A percentile compares a stretch with the other conserved stretches of the same genome.
These are phyloP conservation scores for Coffea canephora DNA, from an alignment of 257 asterid genomes.

Conservation along the genomic window DNA sequence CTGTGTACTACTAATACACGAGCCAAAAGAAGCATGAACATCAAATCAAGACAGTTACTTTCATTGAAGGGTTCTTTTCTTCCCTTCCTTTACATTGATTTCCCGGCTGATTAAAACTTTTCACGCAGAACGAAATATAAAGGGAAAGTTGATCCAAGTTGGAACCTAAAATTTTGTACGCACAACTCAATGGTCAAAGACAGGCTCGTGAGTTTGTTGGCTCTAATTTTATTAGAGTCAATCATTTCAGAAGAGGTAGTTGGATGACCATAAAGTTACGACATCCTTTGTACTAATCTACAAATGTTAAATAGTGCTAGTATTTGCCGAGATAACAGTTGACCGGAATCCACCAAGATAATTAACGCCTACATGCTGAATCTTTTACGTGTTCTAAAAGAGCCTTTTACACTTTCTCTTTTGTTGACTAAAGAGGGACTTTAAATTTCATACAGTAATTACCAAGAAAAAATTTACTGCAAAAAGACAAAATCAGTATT, in stretches of 20 bases:
- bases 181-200: background rate
- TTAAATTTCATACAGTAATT: too few relatives aligned
- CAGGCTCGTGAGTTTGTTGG: background rate
- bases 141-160: background rate
- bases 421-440: background rate
- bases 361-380: background rate
- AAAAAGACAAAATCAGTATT: background rate
- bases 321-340: background rate
- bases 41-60: background rate
- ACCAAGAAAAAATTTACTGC: background rate
- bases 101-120: background rate
- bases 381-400: background rate
- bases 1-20: background rate
- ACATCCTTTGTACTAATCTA: background rate
- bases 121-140: background rate
- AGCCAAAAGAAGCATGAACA: background rate
- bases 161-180: background rate
- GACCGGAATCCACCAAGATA: background rate
- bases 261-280: background rate
- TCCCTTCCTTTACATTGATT: background rate
- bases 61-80: background rate
- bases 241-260: conserved; percentile 2
- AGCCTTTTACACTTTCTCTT: background rate
- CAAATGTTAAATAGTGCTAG: background rate
- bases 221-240: background rate